phyloP scores from a whole-genome alignment of 495 filamentous ascomycete genomes.

The Achaetomiella virescens region DNA sequence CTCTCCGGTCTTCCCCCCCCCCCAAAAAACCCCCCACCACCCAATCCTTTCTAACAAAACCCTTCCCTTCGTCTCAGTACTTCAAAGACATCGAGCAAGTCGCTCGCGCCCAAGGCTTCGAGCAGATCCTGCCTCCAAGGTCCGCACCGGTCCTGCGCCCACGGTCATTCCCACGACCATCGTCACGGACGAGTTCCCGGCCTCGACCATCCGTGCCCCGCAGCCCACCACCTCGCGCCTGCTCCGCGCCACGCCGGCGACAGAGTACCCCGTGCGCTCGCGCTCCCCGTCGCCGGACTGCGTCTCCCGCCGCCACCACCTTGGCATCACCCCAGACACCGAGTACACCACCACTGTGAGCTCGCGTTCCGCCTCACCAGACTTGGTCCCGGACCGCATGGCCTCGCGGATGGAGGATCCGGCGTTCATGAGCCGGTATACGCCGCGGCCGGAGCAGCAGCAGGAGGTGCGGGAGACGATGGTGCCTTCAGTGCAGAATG shows the following conservation, averaged over 20 bases:
- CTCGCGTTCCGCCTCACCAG: constrained; percentile 39
- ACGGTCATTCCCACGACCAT: constrained; percentile 5
- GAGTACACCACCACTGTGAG: constrained; percentile 45
- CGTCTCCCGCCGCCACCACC: constrained; percentile 17
- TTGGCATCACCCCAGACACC: constrained; percentile 37
- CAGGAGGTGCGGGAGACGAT: neutral
- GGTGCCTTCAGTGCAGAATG: too few species aligned
- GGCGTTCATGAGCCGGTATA: constrained; percentile 37
- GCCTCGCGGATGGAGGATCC: constrained; percentile 56
- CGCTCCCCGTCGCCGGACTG: constrained; percentile 41
- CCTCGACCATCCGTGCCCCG: constrained; percentile 40
- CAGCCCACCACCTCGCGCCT: constrained; percentile 44
- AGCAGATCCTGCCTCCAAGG: constrained; percentile 50
- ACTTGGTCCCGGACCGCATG: constrained; percentile 64
- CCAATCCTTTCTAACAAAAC: neutral
- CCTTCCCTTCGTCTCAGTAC: constrained; percentile 49
- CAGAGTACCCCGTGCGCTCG: constrained; percentile 44
- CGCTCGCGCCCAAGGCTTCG: constrained; percentile 49
- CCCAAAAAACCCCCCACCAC: neutral
- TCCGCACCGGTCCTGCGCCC: constrained; percentile 32
- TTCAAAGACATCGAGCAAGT: constrained; percentile 63
- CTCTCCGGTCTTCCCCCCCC: neutral
- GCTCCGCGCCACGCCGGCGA: constrained; percentile 39
- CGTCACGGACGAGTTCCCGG: constrained; percentile 4
- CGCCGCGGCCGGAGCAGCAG: constrained; percentile 38